A percentile compares a stretch with the other conserved stretches of the same genome.
These are phyloP conservation scores for Rhizophagus sp. DNA, from an alignment of 192 early-diverging fungal species.

Conservation along the genomic window DNA sequence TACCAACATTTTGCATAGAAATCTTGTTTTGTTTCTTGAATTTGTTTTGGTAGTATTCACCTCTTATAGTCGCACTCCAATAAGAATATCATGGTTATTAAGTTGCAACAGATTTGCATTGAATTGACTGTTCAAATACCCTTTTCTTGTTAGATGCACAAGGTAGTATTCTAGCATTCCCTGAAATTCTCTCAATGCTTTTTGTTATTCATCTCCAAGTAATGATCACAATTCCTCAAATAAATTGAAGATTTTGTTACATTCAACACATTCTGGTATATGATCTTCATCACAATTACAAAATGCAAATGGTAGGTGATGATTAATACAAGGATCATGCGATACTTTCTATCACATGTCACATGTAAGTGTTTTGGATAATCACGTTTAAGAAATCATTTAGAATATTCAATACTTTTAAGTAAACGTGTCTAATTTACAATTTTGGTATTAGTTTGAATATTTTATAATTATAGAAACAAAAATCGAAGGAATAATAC, in stretches of 20 bases:
- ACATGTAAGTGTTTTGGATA: constrained; percentile 4
- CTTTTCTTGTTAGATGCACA: not conserved
- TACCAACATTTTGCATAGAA: not conserved
- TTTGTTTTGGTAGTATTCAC: not conserved
- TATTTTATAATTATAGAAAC: not conserved
- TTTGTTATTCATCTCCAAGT: not conserved
- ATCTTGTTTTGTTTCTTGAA: not conserved
- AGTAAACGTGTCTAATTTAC: not conserved
- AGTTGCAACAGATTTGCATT: not conserved
- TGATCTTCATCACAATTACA: not conserved
- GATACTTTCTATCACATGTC: not conserved
- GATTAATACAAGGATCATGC: not conserved
- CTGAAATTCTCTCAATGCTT: not conserved
- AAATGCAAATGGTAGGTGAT: not conserved
- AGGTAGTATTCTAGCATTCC: not conserved
- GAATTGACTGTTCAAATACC: not conserved
- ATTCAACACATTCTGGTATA: not conserved
- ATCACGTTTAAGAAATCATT: not conserved
- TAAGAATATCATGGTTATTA: not conserved
- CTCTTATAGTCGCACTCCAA: not conserved
- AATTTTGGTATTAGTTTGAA: not conserved
- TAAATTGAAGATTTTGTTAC: not conserved
- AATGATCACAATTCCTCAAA: not conserved
- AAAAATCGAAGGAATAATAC: not conserved
- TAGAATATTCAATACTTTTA: not conserved